Evolutionary conservation across 179 eudicot genomes (phyloP), one percentile per base, ranked within the genome.

Genomic region (Monotropa hypopitys): DNA sequence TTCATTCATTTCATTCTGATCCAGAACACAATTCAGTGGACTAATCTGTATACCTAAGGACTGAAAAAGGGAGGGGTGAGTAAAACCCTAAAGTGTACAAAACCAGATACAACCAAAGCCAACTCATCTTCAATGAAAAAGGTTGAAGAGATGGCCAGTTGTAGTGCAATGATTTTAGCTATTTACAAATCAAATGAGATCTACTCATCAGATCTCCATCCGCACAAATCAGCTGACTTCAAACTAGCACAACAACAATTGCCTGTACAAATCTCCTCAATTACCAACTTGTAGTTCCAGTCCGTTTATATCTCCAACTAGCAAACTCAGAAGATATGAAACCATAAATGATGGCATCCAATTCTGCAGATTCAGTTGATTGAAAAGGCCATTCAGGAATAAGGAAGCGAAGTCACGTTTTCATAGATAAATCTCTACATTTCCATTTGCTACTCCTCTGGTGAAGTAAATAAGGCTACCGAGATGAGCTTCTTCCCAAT

Each of bases 401-500:
- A 0, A 57, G 32, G 10, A 57, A 21, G 0, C 1, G 6, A 57
- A 21, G 30, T 0, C 13, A 0, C 7, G 69, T 50, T 42, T 75
- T 77, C 75, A 75, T 68, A 59, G 80, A 81, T 75, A 83, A 62
- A 35, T 78, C 83, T 59, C 74, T 81, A 68, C 76, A 59, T 16
- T 82, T 74, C 89, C 84, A 78, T n/a, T 30, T 43, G 33, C 54
- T 70, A 78, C 59, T 61, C 83, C 1, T 54, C 80, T 1, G 56
- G 81, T 5, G 49, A 78, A 42, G 81, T 69, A 70, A 89, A 89
- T 63, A 89, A 77, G 26, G 86, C 83, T 33, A 85, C 87, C 0
- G 88, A 84, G 42, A 90, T 82, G 43, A 86, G 62, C 23, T 81
- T 85, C 84, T 86, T 86, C 45, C 43, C 57, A 38, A 23, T 70